Conservation (phyloP, 2,329 filamentous ascomycete genomes). For the Coniochaeta prunicola region DNA sequence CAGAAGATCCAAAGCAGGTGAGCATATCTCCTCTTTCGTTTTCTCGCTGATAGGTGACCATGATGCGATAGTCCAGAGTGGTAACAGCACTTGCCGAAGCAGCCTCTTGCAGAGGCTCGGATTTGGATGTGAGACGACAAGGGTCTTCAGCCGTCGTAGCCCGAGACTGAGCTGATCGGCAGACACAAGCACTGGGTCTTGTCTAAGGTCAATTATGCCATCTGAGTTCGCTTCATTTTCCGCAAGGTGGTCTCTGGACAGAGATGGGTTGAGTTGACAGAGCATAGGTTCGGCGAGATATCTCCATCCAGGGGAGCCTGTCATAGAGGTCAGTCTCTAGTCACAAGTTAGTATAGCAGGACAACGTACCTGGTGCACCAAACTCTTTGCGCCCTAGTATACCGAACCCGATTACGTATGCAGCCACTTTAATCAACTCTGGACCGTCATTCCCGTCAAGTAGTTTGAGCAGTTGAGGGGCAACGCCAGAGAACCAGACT, state of each 20-base stretch:
- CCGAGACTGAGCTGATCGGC: slow-evolving; percentile 40
- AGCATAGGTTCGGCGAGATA: slow-evolving; percentile 15
- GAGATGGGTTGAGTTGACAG: slow-evolving; percentile 12
- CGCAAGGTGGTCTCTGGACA: background rate
- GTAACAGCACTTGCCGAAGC: slow-evolving; percentile 48
- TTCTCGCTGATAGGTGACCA: slow-evolving; percentile 31
- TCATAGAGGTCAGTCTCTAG: background rate
- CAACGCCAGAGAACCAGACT: slow-evolving; percentile 53
- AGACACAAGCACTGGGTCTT: slow-evolving; percentile 35
- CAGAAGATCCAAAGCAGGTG: slow-evolving; percentile 42
- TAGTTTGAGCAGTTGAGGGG: slow-evolving; percentile 52
- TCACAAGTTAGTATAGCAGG: slow-evolving; percentile 8
- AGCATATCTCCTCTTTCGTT: slow-evolving; percentile 27
- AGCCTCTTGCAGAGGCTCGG: slow-evolving; percentile 58
- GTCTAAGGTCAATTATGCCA: slow-evolving; percentile 38
- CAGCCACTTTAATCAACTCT: slow-evolving; percentile 51
- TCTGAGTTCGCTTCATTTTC: slow-evolving; percentile 11
- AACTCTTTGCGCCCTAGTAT: slow-evolving; percentile 56
- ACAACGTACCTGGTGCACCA: slow-evolving; percentile 50
- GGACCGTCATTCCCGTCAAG: slow-evolving; percentile 53
- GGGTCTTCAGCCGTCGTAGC: slow-evolving; percentile 45
- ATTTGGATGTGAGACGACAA: slow-evolving; percentile 59
- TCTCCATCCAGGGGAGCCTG: slow-evolving; percentile 17
- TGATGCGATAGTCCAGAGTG: slow-evolving; percentile 56
- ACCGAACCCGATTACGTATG: slow-evolving; percentile 58